Conservation (phyloP, 768 basidiomycete genomes). For the Tylopilus cervinicoccineus region DNA sequence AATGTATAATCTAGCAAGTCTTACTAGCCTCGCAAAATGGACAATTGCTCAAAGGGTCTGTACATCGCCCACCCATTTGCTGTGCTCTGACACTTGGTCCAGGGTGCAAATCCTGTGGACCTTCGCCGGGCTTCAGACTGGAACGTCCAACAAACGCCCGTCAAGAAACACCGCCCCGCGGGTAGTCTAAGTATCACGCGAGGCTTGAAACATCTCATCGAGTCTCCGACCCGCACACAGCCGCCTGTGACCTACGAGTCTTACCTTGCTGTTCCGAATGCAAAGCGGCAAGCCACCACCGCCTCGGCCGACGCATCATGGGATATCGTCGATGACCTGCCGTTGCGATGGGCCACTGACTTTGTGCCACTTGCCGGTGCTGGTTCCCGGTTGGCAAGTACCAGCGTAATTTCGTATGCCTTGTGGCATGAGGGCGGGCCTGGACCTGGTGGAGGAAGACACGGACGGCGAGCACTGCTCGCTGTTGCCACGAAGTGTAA, state of each 20-base stretch:
- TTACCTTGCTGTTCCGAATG: conserved; percentile 29
- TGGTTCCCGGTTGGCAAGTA: conserved; percentile 57
- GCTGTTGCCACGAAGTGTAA: conserved; percentile 73
- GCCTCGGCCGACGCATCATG: conserved; percentile 50
- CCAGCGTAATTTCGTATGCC: conserved; percentile 62
- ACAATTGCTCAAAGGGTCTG: conserved; percentile 61
- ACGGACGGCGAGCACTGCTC: conserved; percentile 50
- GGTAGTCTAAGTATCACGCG: conserved; percentile 60
- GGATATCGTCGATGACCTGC: conserved; percentile 73
- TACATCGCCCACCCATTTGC: background rate
- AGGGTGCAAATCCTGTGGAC: conserved; percentile 63
- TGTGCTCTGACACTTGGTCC: conserved; percentile 5
- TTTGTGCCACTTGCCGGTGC: conserved; percentile 71
- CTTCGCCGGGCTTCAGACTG: conserved; percentile 48
- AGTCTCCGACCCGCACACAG: conserved; percentile 32
- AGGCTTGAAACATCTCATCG: conserved; percentile 57
- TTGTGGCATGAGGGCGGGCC: conserved; percentile 59
- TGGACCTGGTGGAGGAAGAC: conserved; percentile 41
- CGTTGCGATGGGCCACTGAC: conserved; percentile 84
- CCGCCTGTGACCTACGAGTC: conserved; percentile 26
- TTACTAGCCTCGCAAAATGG: conserved; percentile 75
- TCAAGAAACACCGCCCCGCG: conserved; percentile 47
- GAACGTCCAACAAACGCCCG: conserved; percentile 46
- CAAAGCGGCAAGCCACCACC: conserved; percentile 22
- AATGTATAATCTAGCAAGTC: conserved; percentile 80